These are phyloP conservation scores for Aspergillus sp. DNA, from an alignment of 2,329 filamentous ascomycete species.

Conservation along the genomic window DNA sequence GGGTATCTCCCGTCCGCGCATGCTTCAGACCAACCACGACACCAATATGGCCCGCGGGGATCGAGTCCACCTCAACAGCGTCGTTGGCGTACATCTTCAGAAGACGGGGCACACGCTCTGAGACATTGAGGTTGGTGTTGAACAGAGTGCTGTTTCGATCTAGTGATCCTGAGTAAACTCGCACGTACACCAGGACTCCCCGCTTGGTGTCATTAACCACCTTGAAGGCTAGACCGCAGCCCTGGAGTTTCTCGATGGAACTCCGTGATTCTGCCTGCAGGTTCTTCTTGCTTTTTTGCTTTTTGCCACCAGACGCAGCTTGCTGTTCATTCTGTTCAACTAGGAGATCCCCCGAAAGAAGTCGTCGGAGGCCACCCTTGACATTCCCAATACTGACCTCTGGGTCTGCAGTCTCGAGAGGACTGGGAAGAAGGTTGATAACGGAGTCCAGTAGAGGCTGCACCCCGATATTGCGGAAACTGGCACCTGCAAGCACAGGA, in stretches of 20 bases:
- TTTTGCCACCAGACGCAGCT: conserved; percentile 29
- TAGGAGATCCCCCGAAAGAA: conserved; percentile 42
- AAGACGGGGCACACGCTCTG: conserved; percentile 72
- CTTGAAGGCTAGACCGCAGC: conserved; percentile 75
- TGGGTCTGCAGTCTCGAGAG: conserved; percentile 69
- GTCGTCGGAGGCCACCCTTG: conserved; percentile 48
- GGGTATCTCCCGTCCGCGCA: conserved; percentile 87
- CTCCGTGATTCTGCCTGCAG: conserved; percentile 41
- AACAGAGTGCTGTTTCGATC: conserved; percentile 68
- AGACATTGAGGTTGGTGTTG: conserved; percentile 77
- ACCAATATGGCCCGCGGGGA: conserved; percentile 84
- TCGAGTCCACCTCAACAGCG: conserved; percentile 72
- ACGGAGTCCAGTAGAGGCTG: conserved; percentile 86
- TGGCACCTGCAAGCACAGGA: conserved; percentile 84
- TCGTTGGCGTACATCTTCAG: conserved; percentile 86
- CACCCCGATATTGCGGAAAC: conserved; percentile 88
- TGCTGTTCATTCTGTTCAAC: conserved; percentile 27
- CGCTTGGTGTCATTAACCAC: conserved; percentile 82
- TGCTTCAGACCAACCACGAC: conserved; percentile 85
- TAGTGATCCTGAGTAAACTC: conserved; percentile 80
- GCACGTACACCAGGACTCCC: conserved; percentile 83
- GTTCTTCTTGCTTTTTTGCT: conserved; percentile 35
- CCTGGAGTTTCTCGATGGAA: conserved; percentile 56
- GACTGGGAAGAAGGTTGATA: conserved; percentile 78
- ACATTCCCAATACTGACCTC: conserved; percentile 62